Conservation (phyloP, 768 basidiomycete genomes). For the Lanmaoa pseudosensibilis region DNA sequence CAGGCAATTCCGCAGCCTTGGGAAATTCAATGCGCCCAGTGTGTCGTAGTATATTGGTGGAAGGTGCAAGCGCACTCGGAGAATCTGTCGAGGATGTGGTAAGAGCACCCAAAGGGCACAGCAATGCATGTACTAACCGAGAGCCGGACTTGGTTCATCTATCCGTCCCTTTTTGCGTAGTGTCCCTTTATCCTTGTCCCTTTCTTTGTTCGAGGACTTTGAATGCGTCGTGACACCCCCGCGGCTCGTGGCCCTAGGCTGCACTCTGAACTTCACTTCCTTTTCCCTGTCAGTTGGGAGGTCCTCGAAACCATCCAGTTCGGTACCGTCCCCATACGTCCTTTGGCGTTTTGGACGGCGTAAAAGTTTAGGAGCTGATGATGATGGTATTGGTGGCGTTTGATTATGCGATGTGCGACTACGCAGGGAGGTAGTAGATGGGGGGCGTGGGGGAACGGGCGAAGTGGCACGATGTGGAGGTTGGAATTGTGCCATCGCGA, state of each 20-base stretch:
- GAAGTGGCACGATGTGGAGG: constrained; percentile 52
- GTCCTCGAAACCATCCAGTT: constrained; percentile 86
- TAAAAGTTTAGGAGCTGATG: constrained; percentile 62
- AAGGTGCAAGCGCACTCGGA: constrained; percentile 36
- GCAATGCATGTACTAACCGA: constrained; percentile 39
- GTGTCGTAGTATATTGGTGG: constrained; percentile 57
- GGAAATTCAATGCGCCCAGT: constrained; percentile 58
- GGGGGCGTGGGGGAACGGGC: constrained; percentile 58
- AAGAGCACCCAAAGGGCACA: constrained; percentile 2
- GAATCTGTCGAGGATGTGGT: constrained; percentile 14
- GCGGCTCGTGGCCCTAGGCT: constrained; percentile 68
- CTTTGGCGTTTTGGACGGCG: constrained; percentile 75
- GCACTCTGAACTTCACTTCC: constrained; percentile 71
- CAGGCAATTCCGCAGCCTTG: constrained; percentile 40
- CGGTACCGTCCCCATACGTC: constrained; percentile 85
- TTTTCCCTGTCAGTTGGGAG: constrained; percentile 83
- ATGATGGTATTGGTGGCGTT: constrained; percentile 38
- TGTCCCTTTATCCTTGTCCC: constrained; percentile 52
- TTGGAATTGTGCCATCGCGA: constrained; percentile 28
- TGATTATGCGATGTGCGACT: constrained; percentile 31
- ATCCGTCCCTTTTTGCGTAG: constrained; percentile 56
- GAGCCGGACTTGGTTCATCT: constrained; percentile 37
- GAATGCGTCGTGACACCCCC: constrained; percentile 48
- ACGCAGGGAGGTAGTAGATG: constrained; percentile 53
- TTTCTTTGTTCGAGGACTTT: constrained; percentile 39